Conservation (phyloP, 2,329 filamentous ascomycete genomes). For the Plectosphaerella plurivora region DNA sequence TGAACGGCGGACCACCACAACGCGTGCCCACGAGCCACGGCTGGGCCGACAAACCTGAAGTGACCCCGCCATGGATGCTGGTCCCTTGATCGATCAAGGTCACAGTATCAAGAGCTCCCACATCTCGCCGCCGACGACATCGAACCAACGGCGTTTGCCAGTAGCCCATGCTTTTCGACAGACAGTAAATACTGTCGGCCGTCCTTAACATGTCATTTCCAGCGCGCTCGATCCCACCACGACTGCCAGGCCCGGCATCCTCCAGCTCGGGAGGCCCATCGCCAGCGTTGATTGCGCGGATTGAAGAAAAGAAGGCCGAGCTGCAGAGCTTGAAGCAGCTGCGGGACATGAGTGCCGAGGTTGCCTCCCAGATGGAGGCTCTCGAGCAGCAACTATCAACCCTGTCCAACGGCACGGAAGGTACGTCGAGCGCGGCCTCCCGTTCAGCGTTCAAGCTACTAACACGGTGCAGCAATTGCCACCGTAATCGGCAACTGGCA, state of each 20-base stretch:
- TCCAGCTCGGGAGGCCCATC: constrained; percentile 52
- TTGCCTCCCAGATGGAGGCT: constrained; percentile 78
- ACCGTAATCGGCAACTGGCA: constrained; percentile 86
- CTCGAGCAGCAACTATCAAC: constrained; percentile 75
- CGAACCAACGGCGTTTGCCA: too few relatives aligned
- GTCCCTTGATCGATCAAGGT: too few relatives aligned
- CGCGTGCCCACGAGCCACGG: too few relatives aligned
- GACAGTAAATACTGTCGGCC: too few relatives aligned
- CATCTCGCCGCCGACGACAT: too few relatives aligned
- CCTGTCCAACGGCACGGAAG: constrained; percentile 77
- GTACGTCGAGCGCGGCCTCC: constrained; percentile 29
- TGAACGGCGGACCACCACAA: too few relatives aligned
- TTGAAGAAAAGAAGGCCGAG: constrained; percentile 82
- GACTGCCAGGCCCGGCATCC: constrained; percentile 55
- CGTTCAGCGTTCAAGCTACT: not conserved
- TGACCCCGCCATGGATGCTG: too few relatives aligned
- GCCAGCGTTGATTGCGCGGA: constrained; percentile 66
- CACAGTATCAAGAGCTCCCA: too few relatives aligned
- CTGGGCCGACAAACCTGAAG: too few relatives aligned
- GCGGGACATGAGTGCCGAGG: constrained; percentile 70
- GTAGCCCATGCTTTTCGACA: too few relatives aligned
- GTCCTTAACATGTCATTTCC: constrained; percentile 52
- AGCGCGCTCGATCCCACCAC: constrained; percentile 55
- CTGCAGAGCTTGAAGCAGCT: constrained; percentile 75
- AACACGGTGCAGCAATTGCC: constrained; percentile 59